Percentiles rank a stretch among this genome's conserved stretches.
These are phyloP conservation scores for Teratosphaeria zuluensis DNA, from an alignment of 2,329 filamentous ascomycete species.

Conservation along the genomic window DNA sequence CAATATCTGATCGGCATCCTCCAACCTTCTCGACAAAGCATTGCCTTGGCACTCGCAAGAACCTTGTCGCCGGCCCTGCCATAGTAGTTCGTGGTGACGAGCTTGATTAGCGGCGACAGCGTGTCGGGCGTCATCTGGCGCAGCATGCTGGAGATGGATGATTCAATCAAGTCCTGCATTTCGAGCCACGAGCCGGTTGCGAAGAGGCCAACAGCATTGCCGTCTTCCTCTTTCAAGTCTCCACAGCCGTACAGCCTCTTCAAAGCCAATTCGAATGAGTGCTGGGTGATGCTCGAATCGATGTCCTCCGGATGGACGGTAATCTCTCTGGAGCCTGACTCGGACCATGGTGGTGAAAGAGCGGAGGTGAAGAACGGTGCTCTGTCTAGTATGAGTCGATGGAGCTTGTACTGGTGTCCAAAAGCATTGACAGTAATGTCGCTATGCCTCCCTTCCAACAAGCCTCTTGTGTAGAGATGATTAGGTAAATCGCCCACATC, in stretches of 20 bases:
- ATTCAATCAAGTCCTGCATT: constrained; percentile 47
- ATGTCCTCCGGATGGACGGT: constrained; percentile 45
- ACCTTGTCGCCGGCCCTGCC: constrained; percentile 46
- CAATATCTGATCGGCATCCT: constrained; percentile 45
- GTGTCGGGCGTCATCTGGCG: constrained; percentile 44
- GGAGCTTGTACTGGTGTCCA: constrained; percentile 41
- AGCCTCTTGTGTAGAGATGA: constrained; percentile 44
- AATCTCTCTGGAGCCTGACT: constrained; percentile 44
- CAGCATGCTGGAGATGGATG: constrained; percentile 44
- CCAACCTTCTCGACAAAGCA: constrained; percentile 49
- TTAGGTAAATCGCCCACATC: constrained; percentile 32
- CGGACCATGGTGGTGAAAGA: constrained; percentile 47
- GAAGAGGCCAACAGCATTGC: constrained; percentile 45
- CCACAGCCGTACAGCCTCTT: constrained; percentile 45
- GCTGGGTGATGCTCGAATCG: constrained; percentile 43
- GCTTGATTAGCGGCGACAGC: constrained; percentile 40
- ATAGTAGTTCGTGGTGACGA: constrained; percentile 49
- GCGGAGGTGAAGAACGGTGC: constrained; percentile 48
- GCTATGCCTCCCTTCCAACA: constrained; percentile 43
- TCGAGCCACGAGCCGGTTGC: constrained; percentile 50
- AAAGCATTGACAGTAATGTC: constrained; percentile 47
- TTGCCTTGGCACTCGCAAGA: constrained; percentile 47
- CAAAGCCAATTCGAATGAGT: constrained; percentile 45
- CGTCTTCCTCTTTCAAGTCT: constrained; percentile 40
- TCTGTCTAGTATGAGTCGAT: constrained; percentile 46